These are phyloP conservation scores for Knoxdaviesia capensis DNA, from an alignment of 2,329 filamentous ascomycete species.

Conservation along the genomic window DNA sequence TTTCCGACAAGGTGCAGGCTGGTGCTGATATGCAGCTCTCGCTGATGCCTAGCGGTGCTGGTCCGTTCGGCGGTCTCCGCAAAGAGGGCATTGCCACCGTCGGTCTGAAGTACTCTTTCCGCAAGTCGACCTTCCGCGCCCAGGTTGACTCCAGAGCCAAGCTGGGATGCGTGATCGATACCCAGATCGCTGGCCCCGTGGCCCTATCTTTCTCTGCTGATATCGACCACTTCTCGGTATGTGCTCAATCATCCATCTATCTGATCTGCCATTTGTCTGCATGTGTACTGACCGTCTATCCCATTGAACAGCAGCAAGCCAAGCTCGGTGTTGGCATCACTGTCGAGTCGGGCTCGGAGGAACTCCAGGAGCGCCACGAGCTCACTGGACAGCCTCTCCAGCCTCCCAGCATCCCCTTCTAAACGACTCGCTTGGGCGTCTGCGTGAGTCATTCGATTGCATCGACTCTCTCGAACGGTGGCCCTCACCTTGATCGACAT, in stretches of 20 bases:
- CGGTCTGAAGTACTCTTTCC: constrained; percentile 96
- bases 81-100: constrained; percentile 84
- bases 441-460: no score
- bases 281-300: constrained; percentile 11
- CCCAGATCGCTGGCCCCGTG: constrained; percentile 82
- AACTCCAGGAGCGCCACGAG: constrained; percentile 73
- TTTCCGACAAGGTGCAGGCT: constrained; percentile 90
- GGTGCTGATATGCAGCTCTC: constrained; percentile 88
- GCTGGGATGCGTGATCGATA: constrained; percentile 81
- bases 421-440: constrained; percentile 12
- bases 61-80: constrained; percentile 56
- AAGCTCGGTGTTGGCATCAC: constrained; percentile 91
- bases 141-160: constrained; percentile 93
- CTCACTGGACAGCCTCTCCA: constrained; percentile 26
- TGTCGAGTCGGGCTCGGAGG: constrained; percentile 68
- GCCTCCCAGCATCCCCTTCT: constrained; percentile 44
- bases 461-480: no score
- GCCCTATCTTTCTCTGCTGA: constrained; percentile 90
- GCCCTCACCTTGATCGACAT: no score
- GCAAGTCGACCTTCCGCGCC: constrained; percentile 82
- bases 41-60: constrained; percentile 43
- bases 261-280: constrained; percentile 3
- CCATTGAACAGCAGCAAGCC: constrained; percentile 52
- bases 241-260: constrained; percentile 14
- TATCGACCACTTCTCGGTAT: constrained; percentile 86